These are phyloP conservation scores for Nitzschia sp. DNA, from an alignment of 108 stramenopile genomes.

Conservation along the genomic window DNA sequence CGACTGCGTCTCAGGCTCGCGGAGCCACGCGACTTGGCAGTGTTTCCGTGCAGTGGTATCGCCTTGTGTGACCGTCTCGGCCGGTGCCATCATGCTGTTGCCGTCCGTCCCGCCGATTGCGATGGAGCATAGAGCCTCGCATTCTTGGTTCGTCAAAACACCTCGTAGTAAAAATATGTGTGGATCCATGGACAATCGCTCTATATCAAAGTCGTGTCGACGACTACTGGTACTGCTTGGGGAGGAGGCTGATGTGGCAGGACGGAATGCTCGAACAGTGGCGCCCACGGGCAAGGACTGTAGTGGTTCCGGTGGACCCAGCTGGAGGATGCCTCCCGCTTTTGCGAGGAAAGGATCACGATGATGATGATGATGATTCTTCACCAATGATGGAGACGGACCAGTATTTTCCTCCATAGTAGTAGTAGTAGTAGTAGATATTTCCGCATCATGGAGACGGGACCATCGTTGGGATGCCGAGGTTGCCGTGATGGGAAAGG, in stretches of 20 bases:
- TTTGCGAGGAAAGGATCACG: no score
- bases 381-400: no score
- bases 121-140: conserved; percentile 2
- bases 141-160: conserved; percentile 37
- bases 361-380: no score
- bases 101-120: no score
- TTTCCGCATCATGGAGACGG: no score
- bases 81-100: neutral
- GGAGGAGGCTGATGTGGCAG: neutral
- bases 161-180: conserved; percentile 32
- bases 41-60: neutral
- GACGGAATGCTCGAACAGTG: neutral
- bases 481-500: no score
- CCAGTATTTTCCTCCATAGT: neutral
- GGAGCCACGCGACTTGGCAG: neutral
- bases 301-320: neutral
- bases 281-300: neutral
- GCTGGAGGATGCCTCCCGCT: no score
- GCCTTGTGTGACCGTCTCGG: conserved; percentile 4
- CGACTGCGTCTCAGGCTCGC: neutral
- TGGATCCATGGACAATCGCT: conserved; percentile 33
- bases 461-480: no score
- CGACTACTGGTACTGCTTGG: neutral
- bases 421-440: neutral
- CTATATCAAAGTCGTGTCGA: conserved; percentile 21